Evolutionary conservation across 2,329 filamentous ascomycete species (phyloP).

Genomic region (Zymoseptoria brevis): DNA sequence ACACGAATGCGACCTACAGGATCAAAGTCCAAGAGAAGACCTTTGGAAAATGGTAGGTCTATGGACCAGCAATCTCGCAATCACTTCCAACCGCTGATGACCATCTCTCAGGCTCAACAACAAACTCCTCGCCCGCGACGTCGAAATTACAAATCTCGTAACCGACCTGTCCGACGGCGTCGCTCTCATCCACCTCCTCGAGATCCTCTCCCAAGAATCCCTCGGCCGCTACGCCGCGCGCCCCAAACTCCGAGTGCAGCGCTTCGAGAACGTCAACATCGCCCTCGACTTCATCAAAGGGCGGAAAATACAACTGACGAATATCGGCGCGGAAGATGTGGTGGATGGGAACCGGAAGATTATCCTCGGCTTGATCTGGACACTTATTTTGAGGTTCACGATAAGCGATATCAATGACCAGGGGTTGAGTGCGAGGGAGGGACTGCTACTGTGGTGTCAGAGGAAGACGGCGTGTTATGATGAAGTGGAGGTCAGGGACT

Average conservation of each 20-base stretch:
- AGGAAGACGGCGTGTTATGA: conserved; percentile 98
- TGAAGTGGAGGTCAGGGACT: conserved; percentile 90
- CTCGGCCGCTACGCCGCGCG: conserved; percentile 94
- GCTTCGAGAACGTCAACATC: conserved; percentile 96
- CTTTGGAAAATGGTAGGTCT: conserved; percentile 87
- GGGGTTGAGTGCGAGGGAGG: conserved; percentile 95
- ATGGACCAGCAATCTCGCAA: background rate
- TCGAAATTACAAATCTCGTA: conserved; percentile 81
- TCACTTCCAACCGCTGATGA: background rate
- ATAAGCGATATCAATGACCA: conserved; percentile 98
- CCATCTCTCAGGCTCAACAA: conserved; percentile 66
- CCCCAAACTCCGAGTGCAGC: conserved; percentile 90
- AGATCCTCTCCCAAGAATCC: conserved; percentile 89
- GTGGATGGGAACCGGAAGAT: conserved; percentile 98
- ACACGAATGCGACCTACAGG: conserved; percentile 5
- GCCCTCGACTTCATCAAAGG: conserved; percentile 88
- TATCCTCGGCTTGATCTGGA: conserved; percentile 95
- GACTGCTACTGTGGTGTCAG: conserved; percentile 92
- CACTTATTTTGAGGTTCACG: conserved; percentile 91
- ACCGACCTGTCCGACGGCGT: conserved; percentile 89
- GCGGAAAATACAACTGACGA: conserved; percentile 90
- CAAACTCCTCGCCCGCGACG: conserved; percentile 70
- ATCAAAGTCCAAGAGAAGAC: conserved; percentile 73
- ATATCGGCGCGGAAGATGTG: conserved; percentile 96
- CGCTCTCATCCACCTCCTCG: conserved; percentile 90